Percentiles rank a stretch among this genome's conserved stretches.
phyloP scores from a whole-genome alignment of 306 rosid genomes.

The Cucurbita argyrosperma region DNA sequence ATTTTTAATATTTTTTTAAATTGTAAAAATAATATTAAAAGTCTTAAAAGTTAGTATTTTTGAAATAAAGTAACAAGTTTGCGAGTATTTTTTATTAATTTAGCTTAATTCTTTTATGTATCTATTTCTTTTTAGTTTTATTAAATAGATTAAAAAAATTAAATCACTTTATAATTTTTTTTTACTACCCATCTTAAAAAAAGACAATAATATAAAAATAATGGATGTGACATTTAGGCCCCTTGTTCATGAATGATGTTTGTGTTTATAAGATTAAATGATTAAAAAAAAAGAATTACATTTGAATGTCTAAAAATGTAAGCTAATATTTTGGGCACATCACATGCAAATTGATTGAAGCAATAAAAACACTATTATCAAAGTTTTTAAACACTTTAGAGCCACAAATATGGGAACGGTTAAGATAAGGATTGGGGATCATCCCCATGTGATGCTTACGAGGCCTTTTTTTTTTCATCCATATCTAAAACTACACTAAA shows the following conservation, averaged over 20 bases:
- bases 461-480: not conserved
- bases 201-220: not conserved
- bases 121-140: no score
- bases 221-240: slow-evolving; percentile 1
- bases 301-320: not conserved
- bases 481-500: not conserved
- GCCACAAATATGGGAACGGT: not conserved
- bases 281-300: not conserved
- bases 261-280: not conserved
- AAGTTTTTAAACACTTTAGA: not conserved
- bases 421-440: not conserved
- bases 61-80: no score
- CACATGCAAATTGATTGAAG: not conserved
- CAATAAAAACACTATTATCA: not conserved
- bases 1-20: no score
- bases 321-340: not conserved
- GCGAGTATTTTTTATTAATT: no score
- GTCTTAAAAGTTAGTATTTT: no score
- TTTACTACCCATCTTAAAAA: no score
- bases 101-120: no score
- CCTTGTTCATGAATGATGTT: not conserved
- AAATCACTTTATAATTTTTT: no score
- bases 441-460: not conserved
- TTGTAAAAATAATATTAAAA: no score
- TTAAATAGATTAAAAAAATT: no score